Base-by-base conservation (phyloP, 441 rosid species). In the Euphorbia neoarborescens region DNA sequence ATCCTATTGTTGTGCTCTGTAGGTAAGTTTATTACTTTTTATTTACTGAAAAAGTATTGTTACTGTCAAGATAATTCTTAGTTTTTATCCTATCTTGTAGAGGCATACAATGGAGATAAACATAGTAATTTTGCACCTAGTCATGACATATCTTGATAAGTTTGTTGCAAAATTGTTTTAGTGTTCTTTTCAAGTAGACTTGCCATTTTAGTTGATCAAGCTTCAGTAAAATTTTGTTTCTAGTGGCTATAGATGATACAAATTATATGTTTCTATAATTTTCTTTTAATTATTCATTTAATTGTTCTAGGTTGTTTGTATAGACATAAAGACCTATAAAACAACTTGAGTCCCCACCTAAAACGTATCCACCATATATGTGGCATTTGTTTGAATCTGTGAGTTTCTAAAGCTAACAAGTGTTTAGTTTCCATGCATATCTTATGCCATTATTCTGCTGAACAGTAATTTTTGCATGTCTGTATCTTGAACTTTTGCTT, bases 1-100 rank as follows among this genome's bases (percentile, higher is more conserved):
- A 94, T 83, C 99, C 97, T 17, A 88, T 90, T 58, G 84, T 88
- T 76, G 61, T 86, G 62, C 90, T 94, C 50, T 92, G 90, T 44
- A 71, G 87, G 99, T 89, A 85, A 78, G 79, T 27, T 56, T 67
- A 69, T 73, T 80, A 34, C 65, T 73, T 66, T 67, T 44, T 42
- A 25, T 30, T 74, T 46, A 44, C 67, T 40, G 27, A 27, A 57
- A 20, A 64, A 20, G 37, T 35, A 44, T 1, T 15, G n/a, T 56
- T 24, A 22, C 5, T 42, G 30, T 46, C 66, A 69, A 24, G 9
- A 28, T 13, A 38, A 61, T 68, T 19, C 19, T 53, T 62, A 42
- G 10, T 19, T 3, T 7, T 40, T 14, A 30, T 34, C 32, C 24
- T 42, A 69, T 25, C 70, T 67, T 46, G 37, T 17, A 25, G 19